Evolutionary conservation across 2,329 filamentous ascomycete genomes (phyloP), one percentile per base, ranked within the genome.

Genomic region (Colletotrichum zoysiae): DNA sequence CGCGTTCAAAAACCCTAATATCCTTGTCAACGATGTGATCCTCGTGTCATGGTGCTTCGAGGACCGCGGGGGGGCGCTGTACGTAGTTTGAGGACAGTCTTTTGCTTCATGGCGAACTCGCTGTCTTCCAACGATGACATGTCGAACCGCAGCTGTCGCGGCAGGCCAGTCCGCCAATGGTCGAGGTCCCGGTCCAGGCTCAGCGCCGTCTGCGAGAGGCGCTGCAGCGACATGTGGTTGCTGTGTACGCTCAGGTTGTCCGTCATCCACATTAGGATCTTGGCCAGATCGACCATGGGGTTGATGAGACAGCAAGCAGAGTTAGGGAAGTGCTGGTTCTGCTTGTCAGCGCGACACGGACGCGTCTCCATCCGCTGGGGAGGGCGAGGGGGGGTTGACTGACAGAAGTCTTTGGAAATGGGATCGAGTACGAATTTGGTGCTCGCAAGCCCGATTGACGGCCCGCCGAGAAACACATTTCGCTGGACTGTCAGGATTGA

Each of bases 201-300:
- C 9, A 72, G 30, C 1, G 70, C 70, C 2, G 65, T 72, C 30
- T 72, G 70, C 14, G 70, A 72, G 4, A 72, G 46, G 33, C 70
- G 46, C 16, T 69, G 65, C 33, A 72, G 35, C 4, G 70, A 69
- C 7, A 53, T 65, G 48, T 72, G 70, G 55, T 59, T 72, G n/a
- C 56, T 69, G 33, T 72, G 70, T 0, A 70, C 38, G 23, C 65
- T 69, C 2, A 69, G 23, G 46, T 72, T 72, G 60, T 72, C 70
- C 53, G 70, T 72, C 70, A 73, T 73, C 67, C 67, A 70, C 61
- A 73, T 73, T 7, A 73, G 57, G 4, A 73, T 73, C 62, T 70
- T 73, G 61, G 70, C 61, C 6, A 73, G 23, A 1, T 73, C 67
- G n/a, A 73, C 70, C 67, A 73, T 73, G 9, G 61, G 67, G 23